Evolutionary conservation across 305 asterid species (phyloP), one percentile per base, ranked within the genome.

Genomic region (Solanum hybrid): DNA sequence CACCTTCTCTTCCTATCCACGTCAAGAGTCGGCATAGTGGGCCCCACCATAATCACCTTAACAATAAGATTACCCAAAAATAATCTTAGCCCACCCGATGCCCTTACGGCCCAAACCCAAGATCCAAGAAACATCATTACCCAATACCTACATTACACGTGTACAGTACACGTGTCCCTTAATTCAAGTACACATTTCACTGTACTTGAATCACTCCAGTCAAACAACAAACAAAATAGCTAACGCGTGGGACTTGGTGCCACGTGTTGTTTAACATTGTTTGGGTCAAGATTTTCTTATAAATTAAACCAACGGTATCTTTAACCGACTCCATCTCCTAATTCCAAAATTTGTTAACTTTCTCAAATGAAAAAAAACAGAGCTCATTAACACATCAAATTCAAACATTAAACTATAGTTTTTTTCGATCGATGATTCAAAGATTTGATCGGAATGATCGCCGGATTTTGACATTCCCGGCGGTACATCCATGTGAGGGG

Each of bases 391-490:
- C 17, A 86, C 85, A 13, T 86, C 19, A 78, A 64, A 27, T 42
- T 60, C 45, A 4, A 35, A 10, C 31, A 26, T 6, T 4, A n/a
- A 64, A 69, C 10, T 60, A 3, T 3, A 7, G 71, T 0, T 60
- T 56, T 13, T 19, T 60, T 60, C 79, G 27, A 66, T 75, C 88
- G 51, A 95, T 95, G 98, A 93, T 92, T 40, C 90, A 90, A 13
- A 90, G 85, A 64, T 84, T 86, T 75, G 94, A 93, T 12, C 90
- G 90, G 45, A 86, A 78, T 88, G 92, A 90, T 88, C 98, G 98
- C 94, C 98, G 97, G 97, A 88, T 94, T 37, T 91, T 96, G 36
- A 92, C 89, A 13, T 95, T 93, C 60, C 97, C 98, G 93, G 97
- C 97, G 76, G 96, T 95, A 10, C 94, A 91, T 78, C 98, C 98